Conservation (phyloP, 176 grass and related monocot genomes). For the Triticum urartu region DNA sequence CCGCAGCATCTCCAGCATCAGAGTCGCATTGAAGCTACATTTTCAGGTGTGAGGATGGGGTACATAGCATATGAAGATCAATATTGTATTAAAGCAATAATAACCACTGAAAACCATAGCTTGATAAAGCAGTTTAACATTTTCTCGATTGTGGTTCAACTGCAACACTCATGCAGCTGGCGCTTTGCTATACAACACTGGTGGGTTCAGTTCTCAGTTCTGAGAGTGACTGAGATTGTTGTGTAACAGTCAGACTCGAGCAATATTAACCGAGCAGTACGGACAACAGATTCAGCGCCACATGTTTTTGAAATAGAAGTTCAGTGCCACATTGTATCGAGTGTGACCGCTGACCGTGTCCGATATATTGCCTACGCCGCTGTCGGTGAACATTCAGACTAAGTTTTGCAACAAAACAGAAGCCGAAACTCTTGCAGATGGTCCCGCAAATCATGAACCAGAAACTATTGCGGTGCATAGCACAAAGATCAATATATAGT, state of each 20-base stretch:
- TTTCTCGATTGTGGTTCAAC: neutral
- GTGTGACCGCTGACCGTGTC: neutral
- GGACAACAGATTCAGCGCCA: neutral
- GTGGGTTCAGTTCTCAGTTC: neutral
- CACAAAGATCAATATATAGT: no score
- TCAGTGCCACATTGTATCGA: neutral
- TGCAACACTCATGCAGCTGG: no score
- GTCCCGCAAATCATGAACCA: neutral
- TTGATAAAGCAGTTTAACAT: neutral
- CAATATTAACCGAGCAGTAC: neutral
- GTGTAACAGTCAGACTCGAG: no score
- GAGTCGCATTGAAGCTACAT: slow-evolving; percentile 79
- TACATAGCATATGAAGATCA: neutral
- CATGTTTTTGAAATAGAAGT: neutral
- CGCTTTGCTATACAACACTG: neutral
- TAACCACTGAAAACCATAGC: neutral
- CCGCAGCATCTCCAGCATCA: slow-evolving; percentile 77
- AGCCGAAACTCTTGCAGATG: neutral
- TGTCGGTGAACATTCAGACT: neutral
- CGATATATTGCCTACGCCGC: no score
- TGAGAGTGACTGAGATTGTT: neutral
- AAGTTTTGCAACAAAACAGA: neutral
- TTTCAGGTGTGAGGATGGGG: neutral
- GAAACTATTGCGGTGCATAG: no score
- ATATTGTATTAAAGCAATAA: neutral